Evolutionary conservation across 2,329 filamentous ascomycete species (phyloP).

Genomic region (Beauveria sp.): DNA sequence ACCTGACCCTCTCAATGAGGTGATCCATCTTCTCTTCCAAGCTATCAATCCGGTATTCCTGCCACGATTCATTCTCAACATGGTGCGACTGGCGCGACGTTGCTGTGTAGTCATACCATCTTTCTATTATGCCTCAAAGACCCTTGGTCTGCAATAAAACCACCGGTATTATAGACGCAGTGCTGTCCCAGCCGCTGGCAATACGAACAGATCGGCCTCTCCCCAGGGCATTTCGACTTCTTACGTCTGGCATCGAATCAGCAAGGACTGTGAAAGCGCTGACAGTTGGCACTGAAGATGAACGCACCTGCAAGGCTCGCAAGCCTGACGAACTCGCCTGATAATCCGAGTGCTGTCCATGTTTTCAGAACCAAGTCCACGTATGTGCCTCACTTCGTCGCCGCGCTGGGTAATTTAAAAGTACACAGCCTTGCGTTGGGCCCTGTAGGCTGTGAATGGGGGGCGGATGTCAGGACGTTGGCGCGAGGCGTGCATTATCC

Average conservation of each 20-base stretch:
- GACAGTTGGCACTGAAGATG: not conserved
- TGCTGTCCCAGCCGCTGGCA: conserved; percentile 39
- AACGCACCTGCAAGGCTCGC: conserved; percentile 27
- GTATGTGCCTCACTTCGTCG: not conserved
- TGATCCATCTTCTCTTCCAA: conserved; percentile 21
- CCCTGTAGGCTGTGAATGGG: not conserved
- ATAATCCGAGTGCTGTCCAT: conserved; percentile 6
- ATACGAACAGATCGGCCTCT: conserved; percentile 40
- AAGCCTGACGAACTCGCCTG: conserved; percentile 19
- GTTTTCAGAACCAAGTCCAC: not conserved
- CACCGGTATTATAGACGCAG: conserved; percentile 32
- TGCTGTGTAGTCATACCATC: conserved; percentile 11
- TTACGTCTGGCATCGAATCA: conserved; percentile 31
- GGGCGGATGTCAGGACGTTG: not conserved
- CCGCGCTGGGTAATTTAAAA: not conserved
- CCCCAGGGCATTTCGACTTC: conserved; percentile 43
- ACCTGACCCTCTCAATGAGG: conserved; percentile 17
- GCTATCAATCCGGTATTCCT: conserved; percentile 26
- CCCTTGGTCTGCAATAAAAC: not conserved
- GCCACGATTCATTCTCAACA: conserved; percentile 15
- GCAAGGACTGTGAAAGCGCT: not conserved
- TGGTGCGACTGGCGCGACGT: not conserved
- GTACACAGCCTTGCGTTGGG: not conserved
- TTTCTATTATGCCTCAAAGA: conserved; percentile 14
- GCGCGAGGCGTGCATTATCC: not conserved